Conservation (phyloP, 1,284 basidiomycete genomes). For the Lentinula novae-zelandiae region DNA sequence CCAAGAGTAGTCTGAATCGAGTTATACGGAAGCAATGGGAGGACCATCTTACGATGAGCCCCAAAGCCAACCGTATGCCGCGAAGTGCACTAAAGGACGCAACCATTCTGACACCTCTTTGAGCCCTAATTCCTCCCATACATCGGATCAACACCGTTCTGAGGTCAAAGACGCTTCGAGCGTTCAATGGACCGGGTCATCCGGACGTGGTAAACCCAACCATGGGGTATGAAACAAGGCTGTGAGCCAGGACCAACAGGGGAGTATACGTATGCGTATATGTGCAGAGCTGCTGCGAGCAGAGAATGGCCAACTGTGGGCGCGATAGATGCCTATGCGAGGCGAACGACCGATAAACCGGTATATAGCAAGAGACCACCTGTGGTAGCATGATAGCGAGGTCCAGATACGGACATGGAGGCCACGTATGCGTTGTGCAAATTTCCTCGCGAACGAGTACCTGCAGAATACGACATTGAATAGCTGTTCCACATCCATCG, state of each 20-base stretch:
- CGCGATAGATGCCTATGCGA: not conserved
- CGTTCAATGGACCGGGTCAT: not conserved
- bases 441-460: not conserved
- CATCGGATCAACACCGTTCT: slow-evolving; percentile 13
- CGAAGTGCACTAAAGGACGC: slow-evolving; percentile 51
- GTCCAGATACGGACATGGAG: not conserved
- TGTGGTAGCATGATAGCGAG: not conserved
- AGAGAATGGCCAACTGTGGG: not conserved
- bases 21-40: slow-evolving; percentile 30
- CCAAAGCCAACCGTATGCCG: slow-evolving; percentile 30
- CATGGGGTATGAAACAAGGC: not conserved
- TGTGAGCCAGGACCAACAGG: slow-evolving; percentile 1
- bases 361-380: not conserved
- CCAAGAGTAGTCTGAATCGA: slow-evolving; percentile 60
- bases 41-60: slow-evolving; percentile 14
- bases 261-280: not conserved
- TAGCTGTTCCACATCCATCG: not conserved
- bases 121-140: slow-evolving; percentile 15
- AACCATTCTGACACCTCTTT: slow-evolving; percentile 2
- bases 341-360: not conserved
- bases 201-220: not conserved
- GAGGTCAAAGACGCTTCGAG: not conserved
- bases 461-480: not conserved
- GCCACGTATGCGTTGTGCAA: not conserved
- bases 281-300: not conserved